Percentiles rank a stretch among this genome's conserved stretches.
phyloP scores from a whole-genome alignment of 306 rosid genomes.

The Lotus japonicus region DNA sequence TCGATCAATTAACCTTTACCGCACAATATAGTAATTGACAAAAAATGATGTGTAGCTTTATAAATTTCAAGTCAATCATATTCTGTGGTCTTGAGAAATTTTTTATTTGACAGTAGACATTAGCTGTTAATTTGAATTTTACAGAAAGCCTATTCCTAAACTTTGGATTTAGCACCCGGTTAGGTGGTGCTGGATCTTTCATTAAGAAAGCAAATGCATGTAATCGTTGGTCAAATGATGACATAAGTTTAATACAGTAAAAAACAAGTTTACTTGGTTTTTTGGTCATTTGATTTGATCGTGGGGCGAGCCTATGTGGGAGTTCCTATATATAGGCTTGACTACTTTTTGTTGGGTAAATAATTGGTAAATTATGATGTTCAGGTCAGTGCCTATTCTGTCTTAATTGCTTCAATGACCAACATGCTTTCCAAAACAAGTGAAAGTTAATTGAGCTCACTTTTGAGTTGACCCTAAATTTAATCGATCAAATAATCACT shows the following conservation, averaged over 20 bases:
- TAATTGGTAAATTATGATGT: constrained; percentile 38
- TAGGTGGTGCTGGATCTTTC: neutral
- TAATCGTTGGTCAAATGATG: neutral
- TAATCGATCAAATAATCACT: neutral
- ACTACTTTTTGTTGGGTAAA: constrained; percentile 45
- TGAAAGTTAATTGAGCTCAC: constrained; percentile 34
- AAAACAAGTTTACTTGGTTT: neutral
- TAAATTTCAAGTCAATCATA: no score
- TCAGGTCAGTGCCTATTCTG: neutral
- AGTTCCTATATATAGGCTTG: constrained; percentile 36
- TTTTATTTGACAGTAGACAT: no score
- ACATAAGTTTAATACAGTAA: neutral
- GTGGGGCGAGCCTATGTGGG: constrained; percentile 23
- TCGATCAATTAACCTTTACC: no score
- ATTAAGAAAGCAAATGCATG: neutral
- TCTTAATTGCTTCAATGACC: constrained; percentile 26
- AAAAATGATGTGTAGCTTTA: no score
- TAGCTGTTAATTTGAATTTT: no score
- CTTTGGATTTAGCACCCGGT: no score
- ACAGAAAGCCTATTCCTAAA: no score
- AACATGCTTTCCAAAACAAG: constrained; percentile 30
- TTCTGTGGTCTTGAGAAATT: no score
- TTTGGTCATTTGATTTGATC: constrained; percentile 28
- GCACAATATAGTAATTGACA: no score
- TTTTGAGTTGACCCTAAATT: constrained; percentile 30